Conservation (phyloP, 2,329 filamentous ascomycete species). For the Gnomoniopsis smithogilvyi region DNA sequence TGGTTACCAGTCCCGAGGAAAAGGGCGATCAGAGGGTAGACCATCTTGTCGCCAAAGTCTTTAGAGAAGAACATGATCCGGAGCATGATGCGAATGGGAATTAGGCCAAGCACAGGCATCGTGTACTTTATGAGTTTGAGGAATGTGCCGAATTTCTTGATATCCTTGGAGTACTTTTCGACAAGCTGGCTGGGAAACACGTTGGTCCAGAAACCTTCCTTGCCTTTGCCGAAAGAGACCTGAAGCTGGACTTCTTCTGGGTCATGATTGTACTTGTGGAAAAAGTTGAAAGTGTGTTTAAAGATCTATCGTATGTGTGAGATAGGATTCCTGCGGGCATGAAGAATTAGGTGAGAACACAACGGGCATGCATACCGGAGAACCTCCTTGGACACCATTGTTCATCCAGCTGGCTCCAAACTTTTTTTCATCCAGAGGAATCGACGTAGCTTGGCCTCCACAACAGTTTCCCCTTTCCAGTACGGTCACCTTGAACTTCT, state of each 20-base stretch:
- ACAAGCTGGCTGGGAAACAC: constrained; percentile 50
- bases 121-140: constrained; percentile 49
- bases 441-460: constrained; percentile 60
- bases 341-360: no score
- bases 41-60: constrained; percentile 65
- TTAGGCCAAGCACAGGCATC: constrained; percentile 47
- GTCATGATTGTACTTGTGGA: constrained; percentile 31
- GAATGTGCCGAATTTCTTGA: constrained; percentile 45
- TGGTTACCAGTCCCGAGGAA: constrained; percentile 61
- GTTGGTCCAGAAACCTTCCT: constrained; percentile 52
- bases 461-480: constrained; percentile 57
- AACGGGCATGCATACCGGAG: constrained; percentile 5
- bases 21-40: constrained; percentile 67
- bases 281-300: constrained; percentile 57
- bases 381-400: constrained; percentile 41
- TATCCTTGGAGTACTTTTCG: constrained; percentile 46
- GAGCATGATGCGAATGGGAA: constrained; percentile 56
- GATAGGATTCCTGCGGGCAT: no score
- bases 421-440: constrained; percentile 52
- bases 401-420: constrained; percentile 60
- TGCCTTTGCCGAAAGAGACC: constrained; percentile 50
- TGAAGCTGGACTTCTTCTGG: constrained; percentile 49
- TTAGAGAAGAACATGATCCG: constrained; percentile 59
- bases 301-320: constrained; percentile 36
- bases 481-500: constrained; percentile 63